phyloP scores from a whole-genome alignment of 257 asterid species.

The Asclepias syriaca region DNA sequence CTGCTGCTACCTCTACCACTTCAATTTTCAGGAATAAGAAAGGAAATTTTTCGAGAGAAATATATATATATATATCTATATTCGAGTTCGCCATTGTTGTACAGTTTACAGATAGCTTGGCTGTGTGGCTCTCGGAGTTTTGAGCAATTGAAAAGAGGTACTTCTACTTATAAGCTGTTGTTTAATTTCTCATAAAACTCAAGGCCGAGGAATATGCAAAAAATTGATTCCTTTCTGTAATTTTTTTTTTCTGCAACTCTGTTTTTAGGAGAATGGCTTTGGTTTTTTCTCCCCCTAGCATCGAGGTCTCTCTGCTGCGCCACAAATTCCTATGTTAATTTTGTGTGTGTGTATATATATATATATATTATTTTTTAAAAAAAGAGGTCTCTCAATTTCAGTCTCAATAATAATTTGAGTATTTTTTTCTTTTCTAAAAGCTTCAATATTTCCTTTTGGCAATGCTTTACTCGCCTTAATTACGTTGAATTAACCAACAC shows the following conservation, averaged over 20 bases:
- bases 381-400: neutral
- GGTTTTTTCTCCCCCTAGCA: neutral
- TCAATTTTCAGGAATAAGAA: too few species aligned
- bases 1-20: neutral
- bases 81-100: neutral
- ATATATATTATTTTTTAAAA: too few species aligned
- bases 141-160: too few species aligned
- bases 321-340: too few species aligned
- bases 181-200: neutral
- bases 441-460: neutral
- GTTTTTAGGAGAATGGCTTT: neutral
- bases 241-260: neutral
- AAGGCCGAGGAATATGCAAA: neutral
- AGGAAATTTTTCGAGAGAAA: too few species aligned
- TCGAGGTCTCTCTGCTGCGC: too few species aligned
- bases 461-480: neutral
- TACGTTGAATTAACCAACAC: conserved; percentile 1
- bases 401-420: neutral
- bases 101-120: neutral
- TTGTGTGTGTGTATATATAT: too few species aligned
- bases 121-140: neutral
- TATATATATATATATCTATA: too few species aligned
- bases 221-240: conserved; percentile 12
- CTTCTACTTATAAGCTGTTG: too few species aligned
- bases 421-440: too few species aligned